Conservation (phyloP, 192 early-diverging fungal species). For the Coemansia sp. region DNA sequence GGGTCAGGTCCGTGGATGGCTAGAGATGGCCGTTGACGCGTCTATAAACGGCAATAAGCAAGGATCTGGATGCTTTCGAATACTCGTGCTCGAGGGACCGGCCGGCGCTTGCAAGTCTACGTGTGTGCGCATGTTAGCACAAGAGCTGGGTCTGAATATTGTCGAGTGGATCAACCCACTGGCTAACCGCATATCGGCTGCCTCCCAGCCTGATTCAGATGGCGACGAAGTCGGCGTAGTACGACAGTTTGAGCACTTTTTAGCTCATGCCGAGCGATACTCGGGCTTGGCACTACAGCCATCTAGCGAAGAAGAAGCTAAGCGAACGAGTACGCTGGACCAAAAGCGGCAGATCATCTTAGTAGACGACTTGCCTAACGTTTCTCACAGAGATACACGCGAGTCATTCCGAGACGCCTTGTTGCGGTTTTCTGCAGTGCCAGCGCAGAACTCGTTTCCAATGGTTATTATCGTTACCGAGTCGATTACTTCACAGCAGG, state of each 20-base stretch:
- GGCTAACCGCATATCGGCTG: conserved; percentile 2
- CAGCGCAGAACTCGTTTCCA: conserved; percentile 35
- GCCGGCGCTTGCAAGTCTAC: conserved; percentile 69
- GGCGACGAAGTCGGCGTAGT: conserved; percentile 47
- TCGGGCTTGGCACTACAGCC: conserved; percentile 27
- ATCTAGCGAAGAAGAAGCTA: not conserved
- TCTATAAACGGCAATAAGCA: conserved; percentile 12
- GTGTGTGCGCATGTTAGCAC: conserved; percentile 59
- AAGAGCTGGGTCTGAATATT: conserved; percentile 56
- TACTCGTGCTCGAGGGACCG: conserved; percentile 64
- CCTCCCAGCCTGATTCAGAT: conserved; percentile 13
- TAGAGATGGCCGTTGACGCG: conserved; percentile 39
- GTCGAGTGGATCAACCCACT: conserved; percentile 68
- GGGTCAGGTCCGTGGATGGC: conserved; percentile 60
- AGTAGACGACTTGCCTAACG: conserved; percentile 64
- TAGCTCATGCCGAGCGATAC: conserved; percentile 59
- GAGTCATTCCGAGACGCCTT: conserved; percentile 58
- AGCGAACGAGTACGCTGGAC: not conserved
- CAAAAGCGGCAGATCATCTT: conserved; percentile 51
- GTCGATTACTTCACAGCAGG: conserved; percentile 30
- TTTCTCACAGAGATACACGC: conserved; percentile 54
- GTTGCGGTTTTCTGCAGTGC: conserved; percentile 37
- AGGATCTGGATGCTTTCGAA: conserved; percentile 29
- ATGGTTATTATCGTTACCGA: conserved; percentile 53
- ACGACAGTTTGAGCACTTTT: conserved; percentile 58